Base-by-base conservation (phyloP, 208 protist species). In the Angomonas desouzai region DNA sequence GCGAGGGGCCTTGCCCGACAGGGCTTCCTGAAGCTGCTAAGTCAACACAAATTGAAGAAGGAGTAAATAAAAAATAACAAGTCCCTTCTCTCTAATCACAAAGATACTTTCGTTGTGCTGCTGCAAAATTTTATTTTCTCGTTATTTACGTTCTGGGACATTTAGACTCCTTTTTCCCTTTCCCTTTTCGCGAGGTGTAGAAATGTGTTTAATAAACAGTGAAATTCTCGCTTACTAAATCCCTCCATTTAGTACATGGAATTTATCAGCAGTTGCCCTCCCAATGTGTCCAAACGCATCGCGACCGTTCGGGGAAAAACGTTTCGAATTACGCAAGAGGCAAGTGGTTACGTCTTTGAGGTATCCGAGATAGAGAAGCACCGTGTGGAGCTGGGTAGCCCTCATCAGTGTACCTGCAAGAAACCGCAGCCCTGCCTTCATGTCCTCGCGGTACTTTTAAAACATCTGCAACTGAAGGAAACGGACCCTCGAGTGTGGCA, bases 401-500 rank as follows among this genome's bases (percentile, higher is more conserved):
- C 79, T 1, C 84, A 95, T 59, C 3, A 55, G 22, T 95, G 86
- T 58, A 81, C 80, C 3, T 92, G 85, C 49, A 0, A 48, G 11
- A 49, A 66, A 0, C 58, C 48, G 9, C 80, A 92, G 33, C 77
- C 82, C 10, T 95, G 89, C 53, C 4, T 83, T 22, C 89, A 95
- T 64, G 48, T 85, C 47, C 60, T 95, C 18, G 77, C 78, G 58
- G 64, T 93, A 10, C 60, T 95, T 34, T 59, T 76, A 18, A 77
- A 72, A 23, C 62, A 67, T 4, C 85, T 85, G 49, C 66, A 66
- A 9, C 27, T 93, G n/a, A 32, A 49, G 0, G 32, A 45, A 9
- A 64, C 61, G 28, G 88, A 88, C 66, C 63, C 79, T 0, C 27
- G 83, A 18, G 47, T 91, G 38, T 95, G 84, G 85, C 89, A 95